Conservation (phyloP, 2,329 filamentous ascomycete species). For the Cladosporium sphaerospermum region DNA sequence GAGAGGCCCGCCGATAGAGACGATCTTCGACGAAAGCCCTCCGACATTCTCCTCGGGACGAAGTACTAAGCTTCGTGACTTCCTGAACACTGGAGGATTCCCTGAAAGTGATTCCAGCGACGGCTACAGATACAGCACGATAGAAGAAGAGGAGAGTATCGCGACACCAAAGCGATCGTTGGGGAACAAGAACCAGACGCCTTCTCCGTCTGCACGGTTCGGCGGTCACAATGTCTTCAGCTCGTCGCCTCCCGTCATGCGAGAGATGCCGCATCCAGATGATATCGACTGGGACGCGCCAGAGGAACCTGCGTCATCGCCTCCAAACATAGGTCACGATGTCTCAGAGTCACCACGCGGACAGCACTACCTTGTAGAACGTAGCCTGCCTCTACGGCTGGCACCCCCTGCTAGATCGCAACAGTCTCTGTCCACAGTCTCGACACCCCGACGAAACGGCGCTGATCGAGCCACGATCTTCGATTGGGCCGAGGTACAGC, state of each 20-base stretch:
- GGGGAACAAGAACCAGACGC: conserved; percentile 29
- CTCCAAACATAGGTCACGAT: background rate
- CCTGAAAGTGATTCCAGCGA: conserved; percentile 29
- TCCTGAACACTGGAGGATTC: conserved; percentile 43
- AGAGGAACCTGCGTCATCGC: conserved; percentile 20
- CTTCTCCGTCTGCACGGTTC: conserved; percentile 33
- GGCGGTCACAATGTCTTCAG: conserved; percentile 30
- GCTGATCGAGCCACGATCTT: conserved; percentile 58
- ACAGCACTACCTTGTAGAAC: background rate
- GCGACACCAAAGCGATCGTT: conserved; percentile 42
- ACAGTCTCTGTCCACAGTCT: conserved; percentile 27
- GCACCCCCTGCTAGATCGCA: conserved; percentile 18
- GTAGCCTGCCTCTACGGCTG: conserved; percentile 20
- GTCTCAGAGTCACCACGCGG: background rate
- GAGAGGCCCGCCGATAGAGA: conserved; percentile 66
- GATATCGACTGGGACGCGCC: conserved; percentile 33
- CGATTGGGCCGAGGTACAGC: conserved; percentile 67
- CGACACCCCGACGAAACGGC: conserved; percentile 34
- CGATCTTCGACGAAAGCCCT: conserved; percentile 73
- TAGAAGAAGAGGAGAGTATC: conserved; percentile 46
- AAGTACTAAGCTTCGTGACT: conserved; percentile 39
- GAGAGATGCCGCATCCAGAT: conserved; percentile 32
- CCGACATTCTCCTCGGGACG: conserved; percentile 27
- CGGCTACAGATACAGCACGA: conserved; percentile 38
- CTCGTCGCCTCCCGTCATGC: conserved; percentile 42